A percentile compares a stretch with the other conserved stretches of the same genome.
Conservation (phyloP, 148 eudicot genomes). For the Chenopodium formosanum region DNA sequence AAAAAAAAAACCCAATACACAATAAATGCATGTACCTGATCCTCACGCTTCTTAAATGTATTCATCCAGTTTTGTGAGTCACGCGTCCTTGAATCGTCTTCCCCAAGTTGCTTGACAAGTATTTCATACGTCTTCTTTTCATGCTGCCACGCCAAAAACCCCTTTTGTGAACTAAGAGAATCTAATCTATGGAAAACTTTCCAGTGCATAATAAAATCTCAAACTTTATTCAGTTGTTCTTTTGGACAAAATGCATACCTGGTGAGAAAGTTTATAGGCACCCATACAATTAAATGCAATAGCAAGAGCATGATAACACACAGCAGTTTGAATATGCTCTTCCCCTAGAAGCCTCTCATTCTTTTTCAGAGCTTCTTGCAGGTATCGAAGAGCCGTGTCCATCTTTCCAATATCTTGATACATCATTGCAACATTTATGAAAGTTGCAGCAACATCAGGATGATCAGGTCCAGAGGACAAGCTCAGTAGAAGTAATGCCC, state of each 20-base stretch:
- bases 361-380: conserved; percentile 95
- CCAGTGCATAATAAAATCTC: neutral
- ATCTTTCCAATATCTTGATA: conserved; percentile 92
- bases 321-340: conserved; percentile 98
- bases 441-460: conserved; percentile 97
- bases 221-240: conserved; percentile 1
- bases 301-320: conserved; percentile 94
- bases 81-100: conserved; percentile 91
- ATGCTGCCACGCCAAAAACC: conserved; percentile 54
- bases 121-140: conserved; percentile 94
- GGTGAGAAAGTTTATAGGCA: conserved; percentile 85
- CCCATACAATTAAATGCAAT: conserved; percentile 97
- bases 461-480: conserved; percentile 96
- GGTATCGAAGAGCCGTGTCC: conserved; percentile 89
- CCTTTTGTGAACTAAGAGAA: neutral
- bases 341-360: conserved; percentile 88
- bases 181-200: neutral
- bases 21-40: conserved; percentile 48
- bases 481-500: conserved; percentile 82
- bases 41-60: conserved; percentile 82
- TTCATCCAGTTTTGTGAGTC: conserved; percentile 97
- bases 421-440: conserved; percentile 98
- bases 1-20: too few species aligned
- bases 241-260: conserved; percentile 40
- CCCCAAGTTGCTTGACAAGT: conserved; percentile 96